Evolutionary conservation across 2,329 filamentous ascomycete species (phyloP), one percentile per base, ranked within the genome.

Genomic region (Neocucurbitaria cava): DNA sequence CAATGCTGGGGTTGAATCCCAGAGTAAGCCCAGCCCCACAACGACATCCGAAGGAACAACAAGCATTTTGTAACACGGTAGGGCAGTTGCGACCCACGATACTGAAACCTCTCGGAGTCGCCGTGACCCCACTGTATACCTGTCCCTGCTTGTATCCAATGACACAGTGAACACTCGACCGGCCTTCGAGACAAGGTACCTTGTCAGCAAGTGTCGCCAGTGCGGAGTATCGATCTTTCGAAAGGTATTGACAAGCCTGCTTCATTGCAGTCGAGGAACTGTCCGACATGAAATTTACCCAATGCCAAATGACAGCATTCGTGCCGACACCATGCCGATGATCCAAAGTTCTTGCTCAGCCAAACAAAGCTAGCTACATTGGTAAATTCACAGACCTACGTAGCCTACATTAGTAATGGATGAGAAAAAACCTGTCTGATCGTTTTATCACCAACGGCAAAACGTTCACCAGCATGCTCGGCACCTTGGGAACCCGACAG

Each of bases 111-210:
- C 31, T 54, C 53, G 43, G 46, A 8, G 24, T 55, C 28, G 31
- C 39, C 39, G 52, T 20, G 39, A 43, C 41, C 50, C 56, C 52
- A 50, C 47, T 49, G 11, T 45, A 24, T 44, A 21, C 23, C 23
- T 47, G 44, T 40, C 23, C 17, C 42, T n/a, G 41, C 18, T 45
- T 46, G 44, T n/a, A 26, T 24, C 28, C 13, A 46, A 36, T 50
- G 30, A 33, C 10, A 15, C 5, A 5, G 9, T 10, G n/a, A 15
- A 41, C 24, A 11, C 7, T 5, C 10, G 20, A 31, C 13, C 15
- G 17, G 23, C 21, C 30, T 28, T 15, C 17, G 20, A 23, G 20
- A n/a, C 38, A 8, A 21, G 13, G 5, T 26, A 36, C 20, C 9
- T 21, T 30, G 15, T 47, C 43, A 52, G 43, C 43, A 52, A 31